Evolutionary conservation across 1,139 yeast species (phyloP).

Genomic region (Torulaspora globosa): DNA sequence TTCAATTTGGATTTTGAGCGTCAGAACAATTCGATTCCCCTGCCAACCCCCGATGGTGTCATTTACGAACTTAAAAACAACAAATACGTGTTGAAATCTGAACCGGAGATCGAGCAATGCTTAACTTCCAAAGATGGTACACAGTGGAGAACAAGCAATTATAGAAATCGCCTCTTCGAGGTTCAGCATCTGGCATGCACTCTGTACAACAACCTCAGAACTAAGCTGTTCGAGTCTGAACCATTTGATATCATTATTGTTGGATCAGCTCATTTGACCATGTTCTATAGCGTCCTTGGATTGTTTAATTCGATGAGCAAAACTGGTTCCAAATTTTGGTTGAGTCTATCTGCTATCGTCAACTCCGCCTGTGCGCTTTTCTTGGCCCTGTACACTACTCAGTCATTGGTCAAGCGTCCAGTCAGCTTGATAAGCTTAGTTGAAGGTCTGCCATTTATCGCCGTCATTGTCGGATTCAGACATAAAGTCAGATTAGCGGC

Average conservation of each 20-base stretch:
- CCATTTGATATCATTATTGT: constrained; percentile 80
- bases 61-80: constrained; percentile 23
- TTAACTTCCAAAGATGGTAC: constrained; percentile 44
- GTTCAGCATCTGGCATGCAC: constrained; percentile 57
- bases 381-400: constrained; percentile 70
- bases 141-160: constrained; percentile 60
- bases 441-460: constrained; percentile 92
- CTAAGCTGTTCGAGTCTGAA: constrained; percentile 71
- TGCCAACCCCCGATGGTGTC: constrained; percentile 26
- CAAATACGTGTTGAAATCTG: constrained; percentile 28
- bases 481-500: constrained; percentile 77
- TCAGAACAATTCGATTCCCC: constrained; percentile 14
- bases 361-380: constrained; percentile 85
- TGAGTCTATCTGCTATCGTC: constrained; percentile 75
- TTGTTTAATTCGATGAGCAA: constrained; percentile 76
- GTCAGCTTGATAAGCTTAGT: constrained; percentile 74
- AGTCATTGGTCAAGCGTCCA: constrained; percentile 44
- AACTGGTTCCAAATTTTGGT: constrained; percentile 85
- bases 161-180: constrained; percentile 58
- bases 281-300: constrained; percentile 80
- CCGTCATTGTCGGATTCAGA: constrained; percentile 89
- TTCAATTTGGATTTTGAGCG: constrained; percentile 29
- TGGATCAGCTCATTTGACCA: constrained; percentile 78
- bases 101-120: constrained; percentile 21
- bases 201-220: constrained; percentile 46